Evolutionary conservation across 495 filamentous ascomycete species (phyloP).

Genomic region (Aspergillus cristatus): DNA sequence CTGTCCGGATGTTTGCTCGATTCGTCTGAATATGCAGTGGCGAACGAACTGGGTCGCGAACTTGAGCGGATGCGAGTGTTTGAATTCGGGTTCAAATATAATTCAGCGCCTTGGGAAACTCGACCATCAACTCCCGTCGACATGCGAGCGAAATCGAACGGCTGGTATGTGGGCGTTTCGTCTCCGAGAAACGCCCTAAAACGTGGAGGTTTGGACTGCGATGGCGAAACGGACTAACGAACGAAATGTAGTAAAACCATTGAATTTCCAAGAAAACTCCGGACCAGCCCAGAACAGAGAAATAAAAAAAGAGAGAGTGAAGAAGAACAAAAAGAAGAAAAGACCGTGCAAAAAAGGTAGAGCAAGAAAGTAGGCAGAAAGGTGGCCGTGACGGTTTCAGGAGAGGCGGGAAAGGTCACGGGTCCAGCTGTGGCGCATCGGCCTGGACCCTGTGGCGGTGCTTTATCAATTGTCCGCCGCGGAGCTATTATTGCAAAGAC

Average conservation of each 20-base stretch:
- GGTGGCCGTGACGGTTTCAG: no score
- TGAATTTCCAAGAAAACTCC: slow-evolving; percentile 19
- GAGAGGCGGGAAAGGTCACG: no score
- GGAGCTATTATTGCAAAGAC: no score
- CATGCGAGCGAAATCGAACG: slow-evolving; percentile 32
- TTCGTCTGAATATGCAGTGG: slow-evolving; percentile 5
- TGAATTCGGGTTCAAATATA: slow-evolving; percentile 9
- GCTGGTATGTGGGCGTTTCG: slow-evolving; percentile 7
- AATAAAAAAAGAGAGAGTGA: slow-evolving; percentile 1
- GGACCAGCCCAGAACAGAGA: slow-evolving; percentile 17
- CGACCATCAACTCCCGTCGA: slow-evolving; percentile 38
- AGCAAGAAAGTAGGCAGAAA: no score
- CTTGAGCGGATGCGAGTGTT: slow-evolving; percentile 26
- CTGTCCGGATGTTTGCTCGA: slow-evolving; percentile 10
- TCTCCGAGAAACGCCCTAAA: slow-evolving; percentile 1
- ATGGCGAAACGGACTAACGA: slow-evolving; percentile 16
- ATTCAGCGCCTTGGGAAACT: slow-evolving; percentile 12
- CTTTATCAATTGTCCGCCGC: no score
- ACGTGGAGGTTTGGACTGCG: no score
- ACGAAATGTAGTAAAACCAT: slow-evolving; percentile 19
- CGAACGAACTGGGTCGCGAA: slow-evolving; percentile 19
- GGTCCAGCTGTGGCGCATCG: background rate
- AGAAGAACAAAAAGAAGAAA: slow-evolving; percentile 3
- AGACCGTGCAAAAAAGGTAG: slow-evolving; percentile 6
- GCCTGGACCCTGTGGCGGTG: background rate